Base-by-base conservation (phyloP, 2,329 filamentous ascomycete genomes). In the Zopfia rhizophila region DNA sequence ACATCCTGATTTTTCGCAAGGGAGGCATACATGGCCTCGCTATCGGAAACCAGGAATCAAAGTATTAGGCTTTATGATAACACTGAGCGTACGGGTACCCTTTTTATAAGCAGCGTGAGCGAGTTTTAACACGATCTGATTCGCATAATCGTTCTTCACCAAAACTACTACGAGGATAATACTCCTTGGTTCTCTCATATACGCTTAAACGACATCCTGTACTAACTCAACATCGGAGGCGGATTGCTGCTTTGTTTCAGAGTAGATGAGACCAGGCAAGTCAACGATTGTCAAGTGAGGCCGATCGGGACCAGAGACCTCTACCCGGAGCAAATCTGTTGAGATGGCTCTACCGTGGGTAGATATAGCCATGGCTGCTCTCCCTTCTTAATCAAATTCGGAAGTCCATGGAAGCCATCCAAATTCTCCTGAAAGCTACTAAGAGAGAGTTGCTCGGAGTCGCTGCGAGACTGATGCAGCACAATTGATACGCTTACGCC, bases 241-340 rank as follows among this genome's bases (percentile, higher is more conserved):
- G 1, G 75, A 75, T 51, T 82, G 78, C 1, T 75, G 59, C 28
- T 75, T 75, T 12, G 69, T 79, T 16, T 73, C 69, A 0, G 75
- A 72, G 32, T 77, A 72, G 39, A 82, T 79, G 5, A 85, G 65
- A 3, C 80, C 79, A 0, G 80, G 80, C 4, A 82, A 69, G 46
- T 83, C 81, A 11, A 83, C 78, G 1, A n/a, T n/a, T n/a, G n/a
- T n/a, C n/a, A n/a, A n/a, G n/a, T n/a, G n/a, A n/a, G n/a, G n/a
- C n/a, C n/a, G n/a, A n/a, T n/a, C n/a, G n/a, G n/a, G n/a, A n/a
- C n/a, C n/a, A n/a, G n/a, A 39, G 28, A 58, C 55, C 16, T 56
- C 52, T 7, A 60, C 38, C 31, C 47, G 45, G 4, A 60, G 52
- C 14, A 58, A 30, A 24, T 60, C 55, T 17, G 51, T 40, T 18